Conservation (phyloP, 495 filamentous ascomycete species). For the Xylaria palmicola region DNA sequence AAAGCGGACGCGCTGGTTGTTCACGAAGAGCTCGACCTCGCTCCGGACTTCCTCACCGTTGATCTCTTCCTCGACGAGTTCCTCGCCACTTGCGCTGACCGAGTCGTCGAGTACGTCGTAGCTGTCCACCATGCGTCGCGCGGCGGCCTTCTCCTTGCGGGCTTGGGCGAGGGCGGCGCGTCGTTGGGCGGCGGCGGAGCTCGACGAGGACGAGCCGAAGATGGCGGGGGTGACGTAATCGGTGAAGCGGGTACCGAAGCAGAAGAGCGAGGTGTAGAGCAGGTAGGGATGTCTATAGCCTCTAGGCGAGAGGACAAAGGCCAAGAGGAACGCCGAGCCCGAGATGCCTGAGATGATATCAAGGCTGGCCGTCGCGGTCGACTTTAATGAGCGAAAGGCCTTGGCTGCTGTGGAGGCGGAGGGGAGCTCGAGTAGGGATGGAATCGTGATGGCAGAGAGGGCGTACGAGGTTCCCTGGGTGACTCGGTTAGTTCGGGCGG, state of each 20-base stretch:
- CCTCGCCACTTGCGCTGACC: constrained; percentile 44
- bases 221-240: constrained; percentile 55
- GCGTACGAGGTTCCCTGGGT: constrained; percentile 81
- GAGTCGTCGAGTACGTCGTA: constrained; percentile 62
- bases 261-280: constrained; percentile 69
- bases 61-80: constrained; percentile 53
- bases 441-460: constrained; percentile 67
- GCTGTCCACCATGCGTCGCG: constrained; percentile 52
- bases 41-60: constrained; percentile 81
- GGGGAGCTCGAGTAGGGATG: constrained; percentile 73
- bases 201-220: constrained; percentile 29
- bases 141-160: constrained; percentile 25
- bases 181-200: constrained; percentile 24
- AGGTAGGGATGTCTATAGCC: constrained; percentile 79
- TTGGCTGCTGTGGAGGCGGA: constrained; percentile 64
- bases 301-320: constrained; percentile 69
- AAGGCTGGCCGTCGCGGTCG: constrained; percentile 57
- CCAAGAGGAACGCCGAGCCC: constrained; percentile 63
- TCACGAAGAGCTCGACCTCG: constrained; percentile 65
- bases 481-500: background rate
- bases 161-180: constrained; percentile 23
- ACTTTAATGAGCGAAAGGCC: constrained; percentile 62
- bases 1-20: constrained; percentile 58
- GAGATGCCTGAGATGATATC: constrained; percentile 61
- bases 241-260: constrained; percentile 54